Evolutionary conservation across 805 yeast species (phyloP), one percentile per base, ranked within the genome.

Genomic region (Kodamaea jinghongensis): DNA sequence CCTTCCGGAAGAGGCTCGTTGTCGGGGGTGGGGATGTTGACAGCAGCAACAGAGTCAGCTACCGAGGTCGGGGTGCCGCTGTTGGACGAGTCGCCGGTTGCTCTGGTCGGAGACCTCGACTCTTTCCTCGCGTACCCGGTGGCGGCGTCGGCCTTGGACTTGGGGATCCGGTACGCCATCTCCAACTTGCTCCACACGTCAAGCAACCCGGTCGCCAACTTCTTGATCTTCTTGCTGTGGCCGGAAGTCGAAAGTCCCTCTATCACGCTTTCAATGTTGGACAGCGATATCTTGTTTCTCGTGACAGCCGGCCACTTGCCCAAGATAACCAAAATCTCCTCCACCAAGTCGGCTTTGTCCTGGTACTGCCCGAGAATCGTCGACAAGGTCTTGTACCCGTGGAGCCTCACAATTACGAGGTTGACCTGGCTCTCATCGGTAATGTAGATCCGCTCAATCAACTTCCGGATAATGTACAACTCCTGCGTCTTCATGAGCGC

Each of bases 151-250:
- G 34, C 30, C 33, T 37, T 62, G 28, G 71, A 72, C 50, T 90
- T 82, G 1, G 95, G 90, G 37, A 91, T 90, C 32, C 93, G 75
- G 55, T 83, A 86, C n/a, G 89, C 90, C 76, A 86, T 79, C 55
- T 84, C 82, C 43, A 86, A 74, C 17, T 66, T 65, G 32, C 81
- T 67, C 97, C 97, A 91, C 41, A 71, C 81, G 1, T 71, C 66
- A 17, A 86, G 51, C 28, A 91, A 61, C 4, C 58, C 57, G 2
- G 58, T 43, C 3, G 83, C 71, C 38, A 71, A 60, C 1, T 39
- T 41, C 47, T 59, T 53, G 25, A 72, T 52, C 8, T 58, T 59
- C 2, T 48, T 52, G 42, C 56, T 58, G 8, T 34, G 26, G 28
- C 58, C 51, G 6, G 42, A 48, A 34, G 42, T 37, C 15, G 50